A percentile compares a stretch with the other conserved stretches of the same genome.
Evolutionary conservation across 129 eudicot species (phyloP).

Genomic region (Pittosporum tobira): DNA sequence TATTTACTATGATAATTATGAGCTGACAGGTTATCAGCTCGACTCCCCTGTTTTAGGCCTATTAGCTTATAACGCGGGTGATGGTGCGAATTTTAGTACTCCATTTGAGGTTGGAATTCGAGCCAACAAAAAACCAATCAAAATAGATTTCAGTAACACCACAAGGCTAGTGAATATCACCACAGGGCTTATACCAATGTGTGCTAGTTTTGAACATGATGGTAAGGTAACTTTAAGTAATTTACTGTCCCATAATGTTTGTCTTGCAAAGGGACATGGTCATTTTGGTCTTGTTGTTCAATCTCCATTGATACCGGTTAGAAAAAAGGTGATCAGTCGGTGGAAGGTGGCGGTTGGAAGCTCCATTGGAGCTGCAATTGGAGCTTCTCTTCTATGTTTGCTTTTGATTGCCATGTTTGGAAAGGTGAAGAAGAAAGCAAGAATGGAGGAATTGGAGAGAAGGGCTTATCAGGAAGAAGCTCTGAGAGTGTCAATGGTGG

Average conservation of each 20-base stretch:
- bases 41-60: conserved; percentile 81
- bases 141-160: conserved; percentile 47
- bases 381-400: conserved; percentile 53
- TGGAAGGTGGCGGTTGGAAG: conserved; percentile 75
- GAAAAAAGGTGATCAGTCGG: conserved; percentile 32
- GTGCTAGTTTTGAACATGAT: conserved; percentile 63
- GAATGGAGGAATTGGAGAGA: conserved; percentile 79
- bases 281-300: conserved; percentile 81
- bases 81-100: conserved; percentile 23
- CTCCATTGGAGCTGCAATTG: conserved; percentile 69
- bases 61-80: conserved; percentile 70
- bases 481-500: conserved; percentile 90
- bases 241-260: conserved; percentile 44
- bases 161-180: conserved; percentile 13
- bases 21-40: conserved; percentile 62
- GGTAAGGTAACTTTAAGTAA: conserved; percentile 61
- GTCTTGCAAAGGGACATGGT: conserved; percentile 56
- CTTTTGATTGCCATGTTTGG: conserved; percentile 67
- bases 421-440: conserved; percentile 74
- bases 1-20: conserved; percentile 58
- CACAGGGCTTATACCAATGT: conserved; percentile 44
- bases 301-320: conserved; percentile 48
- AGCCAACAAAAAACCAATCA: conserved; percentile 37
- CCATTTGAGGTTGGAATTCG: conserved; percentile 55
- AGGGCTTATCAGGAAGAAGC: conserved; percentile 98